Conservation (phyloP, 768 basidiomycete genomes). For the Leccinum subtestaceum region DNA sequence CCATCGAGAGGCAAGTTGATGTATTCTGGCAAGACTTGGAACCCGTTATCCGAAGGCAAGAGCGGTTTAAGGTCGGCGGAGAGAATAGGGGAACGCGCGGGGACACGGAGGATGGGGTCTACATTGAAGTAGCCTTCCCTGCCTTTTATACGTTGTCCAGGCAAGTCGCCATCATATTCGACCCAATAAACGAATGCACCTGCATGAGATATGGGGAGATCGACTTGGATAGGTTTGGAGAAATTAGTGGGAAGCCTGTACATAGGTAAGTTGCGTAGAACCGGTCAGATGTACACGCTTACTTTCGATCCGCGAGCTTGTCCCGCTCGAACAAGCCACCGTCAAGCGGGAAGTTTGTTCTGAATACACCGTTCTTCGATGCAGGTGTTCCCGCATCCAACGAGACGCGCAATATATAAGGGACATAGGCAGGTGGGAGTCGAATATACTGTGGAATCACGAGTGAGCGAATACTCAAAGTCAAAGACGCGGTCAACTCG, state of each 20-base stretch:
- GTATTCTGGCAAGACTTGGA: slow-evolving; percentile 44
- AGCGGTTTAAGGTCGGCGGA: slow-evolving; percentile 51
- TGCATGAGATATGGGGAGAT: slow-evolving; percentile 94
- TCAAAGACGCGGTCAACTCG: slow-evolving; percentile 38
- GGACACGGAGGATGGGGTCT: slow-evolving; percentile 81
- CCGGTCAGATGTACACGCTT: slow-evolving; percentile 24
- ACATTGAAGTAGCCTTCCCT: slow-evolving; percentile 95
- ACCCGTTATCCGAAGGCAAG: slow-evolving; percentile 51
- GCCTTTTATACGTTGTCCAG: slow-evolving; percentile 68
- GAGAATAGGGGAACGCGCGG: slow-evolving; percentile 73
- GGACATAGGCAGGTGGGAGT: slow-evolving; percentile 83
- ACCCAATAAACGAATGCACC: slow-evolving; percentile 96
- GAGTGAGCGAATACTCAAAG: slow-evolving; percentile 7
- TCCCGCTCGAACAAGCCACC: slow-evolving; percentile 82
- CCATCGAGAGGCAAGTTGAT: slow-evolving; percentile 84
- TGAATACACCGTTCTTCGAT: slow-evolving; percentile 86
- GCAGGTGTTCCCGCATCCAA: slow-evolving; percentile 92
- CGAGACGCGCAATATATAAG: slow-evolving; percentile 89
- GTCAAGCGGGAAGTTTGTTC: slow-evolving; percentile 95
- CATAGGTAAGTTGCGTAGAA: slow-evolving; percentile 14
- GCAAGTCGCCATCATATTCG: slow-evolving; percentile 72
- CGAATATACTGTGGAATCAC: slow-evolving; percentile 76
- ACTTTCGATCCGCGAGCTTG: slow-evolving; percentile 74
- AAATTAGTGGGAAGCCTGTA: slow-evolving; percentile 79
- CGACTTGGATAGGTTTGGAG: slow-evolving; percentile 88